Conservation (phyloP, 2,329 filamentous ascomycete genomes). For the Xylaria sp. region DNA sequence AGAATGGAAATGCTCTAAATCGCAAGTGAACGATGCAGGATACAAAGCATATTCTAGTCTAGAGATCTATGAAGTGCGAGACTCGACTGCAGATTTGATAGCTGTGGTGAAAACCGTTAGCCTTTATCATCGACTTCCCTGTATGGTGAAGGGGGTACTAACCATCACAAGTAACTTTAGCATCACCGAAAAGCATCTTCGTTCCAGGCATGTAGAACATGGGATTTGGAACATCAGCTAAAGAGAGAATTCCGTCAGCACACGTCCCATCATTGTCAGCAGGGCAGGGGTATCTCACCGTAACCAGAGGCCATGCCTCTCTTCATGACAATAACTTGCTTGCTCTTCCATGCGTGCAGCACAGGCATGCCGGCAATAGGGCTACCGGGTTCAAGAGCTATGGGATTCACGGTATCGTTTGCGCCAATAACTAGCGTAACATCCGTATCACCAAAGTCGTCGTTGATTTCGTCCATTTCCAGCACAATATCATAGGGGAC, state of each 20-base stretch:
- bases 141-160: constrained; percentile 46
- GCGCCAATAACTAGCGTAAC: constrained; percentile 89
- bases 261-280: background rate
- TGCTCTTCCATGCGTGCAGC: constrained; percentile 92
- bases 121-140: background rate
- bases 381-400: constrained; percentile 83
- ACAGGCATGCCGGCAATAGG: constrained; percentile 94
- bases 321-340: constrained; percentile 94
- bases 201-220: constrained; percentile 94
- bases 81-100: constrained; percentile 54
- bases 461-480: constrained; percentile 97
- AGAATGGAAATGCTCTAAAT: constrained; percentile 25
- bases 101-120: constrained; percentile 44
- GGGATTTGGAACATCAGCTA: constrained; percentile 88
- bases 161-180: constrained; percentile 85
- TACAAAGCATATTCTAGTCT: constrained; percentile 33
- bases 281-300: constrained; percentile 59
- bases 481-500: constrained; percentile 93
- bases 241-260: constrained; percentile 20
- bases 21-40: constrained; percentile 22
- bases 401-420: constrained; percentile 93
- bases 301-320: constrained; percentile 88
- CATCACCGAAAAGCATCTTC: constrained; percentile 92
- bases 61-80: constrained; percentile 45
- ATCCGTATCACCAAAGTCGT: constrained; percentile 87